A percentile compares a stretch with the other conserved stretches of the same genome.
These are phyloP conservation scores for Aspergillus egyptiacus DNA, from an alignment of 495 filamentous ascomycete genomes.

Conservation along the genomic window DNA sequence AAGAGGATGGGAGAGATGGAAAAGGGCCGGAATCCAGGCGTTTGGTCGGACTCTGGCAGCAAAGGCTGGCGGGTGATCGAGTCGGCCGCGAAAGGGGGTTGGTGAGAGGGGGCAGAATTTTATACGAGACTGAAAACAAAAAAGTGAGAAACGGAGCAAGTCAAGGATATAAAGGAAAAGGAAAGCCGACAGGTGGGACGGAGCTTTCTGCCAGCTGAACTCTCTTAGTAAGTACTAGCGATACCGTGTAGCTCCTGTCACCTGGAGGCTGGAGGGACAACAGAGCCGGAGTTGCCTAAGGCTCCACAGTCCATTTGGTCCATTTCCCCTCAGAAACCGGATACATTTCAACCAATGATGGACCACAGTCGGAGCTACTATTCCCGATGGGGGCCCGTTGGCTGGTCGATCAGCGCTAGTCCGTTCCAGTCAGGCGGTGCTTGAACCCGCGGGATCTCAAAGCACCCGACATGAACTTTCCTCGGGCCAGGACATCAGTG, in stretches of 20 bases:
- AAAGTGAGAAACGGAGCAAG: constrained; percentile 12
- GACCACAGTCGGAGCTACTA: constrained; percentile 9
- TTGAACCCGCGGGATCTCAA: no score
- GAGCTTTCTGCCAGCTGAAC: constrained; percentile 4
- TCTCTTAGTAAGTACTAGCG: constrained; percentile 1
- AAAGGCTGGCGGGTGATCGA: not conserved
- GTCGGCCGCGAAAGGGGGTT: not conserved
- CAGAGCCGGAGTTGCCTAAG: constrained; percentile 6
- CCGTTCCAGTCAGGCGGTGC: constrained; percentile 16
- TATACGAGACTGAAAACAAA: constrained; percentile 7
- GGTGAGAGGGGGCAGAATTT: not conserved
- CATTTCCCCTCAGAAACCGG: not conserved
- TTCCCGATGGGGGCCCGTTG: constrained; percentile 6
- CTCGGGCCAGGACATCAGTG: no score
- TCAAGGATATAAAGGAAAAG: constrained; percentile 10
- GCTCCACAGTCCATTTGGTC: not conserved
- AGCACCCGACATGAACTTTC: no score
- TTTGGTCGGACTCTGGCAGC: constrained; percentile 1
- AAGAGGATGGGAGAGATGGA: constrained; percentile 12
- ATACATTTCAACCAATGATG: not conserved
- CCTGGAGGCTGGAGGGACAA: not conserved
- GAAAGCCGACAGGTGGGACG: constrained; percentile 13
- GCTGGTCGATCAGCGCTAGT: constrained; percentile 7
- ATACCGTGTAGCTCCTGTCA: constrained; percentile 14
- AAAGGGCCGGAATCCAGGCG: constrained; percentile 6